Base-by-base conservation (phyloP, 805 yeast genomes). In the Metschnikowia colocasiae region DNA sequence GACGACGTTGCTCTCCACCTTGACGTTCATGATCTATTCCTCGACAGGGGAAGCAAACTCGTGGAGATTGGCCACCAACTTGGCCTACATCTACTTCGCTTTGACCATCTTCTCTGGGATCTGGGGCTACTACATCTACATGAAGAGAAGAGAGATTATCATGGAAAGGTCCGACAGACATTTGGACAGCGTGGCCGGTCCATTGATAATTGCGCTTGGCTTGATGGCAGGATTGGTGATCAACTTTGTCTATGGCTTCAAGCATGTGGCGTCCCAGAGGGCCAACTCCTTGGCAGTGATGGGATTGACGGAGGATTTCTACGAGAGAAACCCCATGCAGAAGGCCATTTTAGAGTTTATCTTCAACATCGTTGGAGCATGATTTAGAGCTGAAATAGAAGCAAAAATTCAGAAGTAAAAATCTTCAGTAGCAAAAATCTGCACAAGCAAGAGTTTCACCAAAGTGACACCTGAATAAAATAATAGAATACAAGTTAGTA, bases 151-250 rank as follows among this genome's bases (percentile, higher is more conserved):
- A 54, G 75, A 74, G 29, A 76, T 84, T 47, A 94, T 92, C 62
- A 80, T 76, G 63, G 83, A 81, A 63, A 81, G 98, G 65, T 85
- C 90, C 23, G 95, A 92, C 43, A 79, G 78, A 57, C 97, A 91
- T 65, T 74, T 92, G 58, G 98, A 92, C 69, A 91, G 88, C 40
- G 83, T 95, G 45, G 60, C 86, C 47, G 99, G 99, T 10, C 99
- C 99, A 0, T 61, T 94, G 43, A 71, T 91, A 13, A 76, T 94
- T 35, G 87, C 94, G 4, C 50, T 73, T 22, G 90, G 87, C 10
- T 76, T 92, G 49, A 65, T 85, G 6, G 57, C 78, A 39, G 85
- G 92, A 3, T 73, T 92, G 57, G 60, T 77, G 8, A 62, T 89
- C 53, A 91, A 91, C 66, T 92, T 90, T 58, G 71, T 77, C 26